Conservation (phyloP, 2,329 filamentous ascomycete genomes). For the Berkeleyomyces rouxiae region DNA sequence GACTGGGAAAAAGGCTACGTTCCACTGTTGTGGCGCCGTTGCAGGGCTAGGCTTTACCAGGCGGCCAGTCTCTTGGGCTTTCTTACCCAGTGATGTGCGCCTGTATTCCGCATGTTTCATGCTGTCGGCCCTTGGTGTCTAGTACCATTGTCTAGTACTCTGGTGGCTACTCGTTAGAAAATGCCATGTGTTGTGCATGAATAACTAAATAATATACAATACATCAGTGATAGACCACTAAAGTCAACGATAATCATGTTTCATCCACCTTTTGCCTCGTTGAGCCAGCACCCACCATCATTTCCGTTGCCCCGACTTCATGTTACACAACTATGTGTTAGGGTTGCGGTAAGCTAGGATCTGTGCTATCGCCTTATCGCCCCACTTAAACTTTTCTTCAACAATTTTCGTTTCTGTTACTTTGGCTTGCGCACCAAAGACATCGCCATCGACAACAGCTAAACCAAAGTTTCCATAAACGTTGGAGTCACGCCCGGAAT, state of each 20-base stretch:
- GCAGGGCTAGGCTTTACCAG: neutral
- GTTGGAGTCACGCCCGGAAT: too few relatives aligned
- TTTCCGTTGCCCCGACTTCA: too few relatives aligned
- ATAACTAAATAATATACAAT: too few relatives aligned
- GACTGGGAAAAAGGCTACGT: too few relatives aligned
- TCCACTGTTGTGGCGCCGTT: neutral
- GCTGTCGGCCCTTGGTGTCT: neutral
- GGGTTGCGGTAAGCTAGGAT: neutral
- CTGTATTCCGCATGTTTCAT: neutral
- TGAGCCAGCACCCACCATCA: too few relatives aligned
- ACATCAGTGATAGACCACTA: too few relatives aligned
- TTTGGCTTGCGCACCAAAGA: neutral
- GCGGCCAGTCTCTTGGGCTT: neutral
- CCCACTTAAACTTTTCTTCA: conserved; percentile 6
- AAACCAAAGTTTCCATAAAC: too few relatives aligned
- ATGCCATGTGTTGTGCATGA: too few relatives aligned
- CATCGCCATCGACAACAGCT: neutral
- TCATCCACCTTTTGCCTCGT: too few relatives aligned
- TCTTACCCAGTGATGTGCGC: neutral
- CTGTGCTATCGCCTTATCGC: neutral
- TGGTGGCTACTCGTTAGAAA: neutral
- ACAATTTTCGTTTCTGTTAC: neutral
- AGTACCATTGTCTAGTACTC: neutral
- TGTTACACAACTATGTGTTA: neutral
- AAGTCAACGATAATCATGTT: too few relatives aligned